phyloP scores from a whole-genome alignment of 2,329 filamentous ascomycete genomes.

The Elsinoe australis region DNA sequence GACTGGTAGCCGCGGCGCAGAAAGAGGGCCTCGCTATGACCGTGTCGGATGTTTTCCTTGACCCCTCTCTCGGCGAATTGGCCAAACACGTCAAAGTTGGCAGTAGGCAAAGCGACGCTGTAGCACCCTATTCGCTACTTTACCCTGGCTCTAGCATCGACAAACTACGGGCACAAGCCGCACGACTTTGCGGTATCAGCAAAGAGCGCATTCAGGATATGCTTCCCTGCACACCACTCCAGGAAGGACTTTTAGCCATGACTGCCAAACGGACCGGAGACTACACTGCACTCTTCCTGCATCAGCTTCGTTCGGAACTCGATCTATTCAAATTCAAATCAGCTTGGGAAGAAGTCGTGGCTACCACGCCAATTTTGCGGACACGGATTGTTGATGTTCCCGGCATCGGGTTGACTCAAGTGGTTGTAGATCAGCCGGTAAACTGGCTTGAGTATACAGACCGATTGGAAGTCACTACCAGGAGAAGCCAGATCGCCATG shows the following conservation, averaged over 20 bases:
- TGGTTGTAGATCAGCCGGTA: slow-evolving; percentile 27
- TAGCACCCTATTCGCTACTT: slow-evolving; percentile 25
- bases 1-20: slow-evolving; percentile 35
- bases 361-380: slow-evolving; percentile 32
- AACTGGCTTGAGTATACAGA: slow-evolving; percentile 27
- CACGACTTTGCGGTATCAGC: slow-evolving; percentile 29
- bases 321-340: slow-evolving; percentile 29
- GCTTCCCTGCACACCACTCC: slow-evolving; percentile 37
- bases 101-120: slow-evolving; percentile 28
- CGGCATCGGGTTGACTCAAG: slow-evolving; percentile 19
- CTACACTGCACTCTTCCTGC: slow-evolving; percentile 35
- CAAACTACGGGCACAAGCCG: slow-evolving; percentile 33
- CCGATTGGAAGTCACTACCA: slow-evolving; percentile 30
- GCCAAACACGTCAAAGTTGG: slow-evolving; percentile 31
- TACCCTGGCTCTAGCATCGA: slow-evolving; percentile 29
- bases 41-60: slow-evolving; percentile 39
- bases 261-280: slow-evolving; percentile 31
- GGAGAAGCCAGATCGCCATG: slow-evolving; percentile 32
- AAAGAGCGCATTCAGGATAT: slow-evolving; percentile 32
- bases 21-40: slow-evolving; percentile 32
- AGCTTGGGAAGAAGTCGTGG: slow-evolving; percentile 33
- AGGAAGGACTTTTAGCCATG: slow-evolving; percentile 35
- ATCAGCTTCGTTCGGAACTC: slow-evolving; percentile 27
- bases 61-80: slow-evolving; percentile 41
- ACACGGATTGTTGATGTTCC: slow-evolving; percentile 26